phyloP scores from a whole-genome alignment of 2,329 filamentous ascomycete species.

The Diaporthe citriasiana region DNA sequence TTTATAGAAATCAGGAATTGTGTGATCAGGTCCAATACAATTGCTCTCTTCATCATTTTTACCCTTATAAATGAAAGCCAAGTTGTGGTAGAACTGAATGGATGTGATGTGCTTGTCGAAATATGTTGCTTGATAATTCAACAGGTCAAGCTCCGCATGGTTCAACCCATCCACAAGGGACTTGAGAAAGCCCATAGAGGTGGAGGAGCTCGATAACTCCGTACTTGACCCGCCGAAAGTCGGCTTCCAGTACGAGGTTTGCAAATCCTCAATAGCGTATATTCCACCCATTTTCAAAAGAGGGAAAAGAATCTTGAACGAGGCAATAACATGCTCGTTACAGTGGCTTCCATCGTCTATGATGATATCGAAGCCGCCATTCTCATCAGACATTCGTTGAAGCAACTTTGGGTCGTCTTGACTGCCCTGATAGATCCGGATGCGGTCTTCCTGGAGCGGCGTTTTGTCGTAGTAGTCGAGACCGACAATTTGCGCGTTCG shows the following conservation, averaged over 20 bases:
- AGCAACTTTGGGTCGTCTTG: background rate
- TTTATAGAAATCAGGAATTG: background rate
- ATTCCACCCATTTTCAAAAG: background rate
- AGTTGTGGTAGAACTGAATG: conserved; percentile 8
- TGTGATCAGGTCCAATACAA: background rate
- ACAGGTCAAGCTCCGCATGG: background rate
- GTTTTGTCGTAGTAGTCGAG: conserved; percentile 7
- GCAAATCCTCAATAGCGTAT: background rate
- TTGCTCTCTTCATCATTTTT: conserved; percentile 5
- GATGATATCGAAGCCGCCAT: background rate
- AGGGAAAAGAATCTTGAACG: background rate
- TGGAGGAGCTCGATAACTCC: background rate
- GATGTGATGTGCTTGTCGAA: conserved; percentile 4
- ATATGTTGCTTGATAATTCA: background rate
- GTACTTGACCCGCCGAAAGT: background rate
- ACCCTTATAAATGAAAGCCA: background rate
- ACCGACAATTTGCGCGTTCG: background rate
- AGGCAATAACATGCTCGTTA: background rate
- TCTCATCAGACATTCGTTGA: background rate
- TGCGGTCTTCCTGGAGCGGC: background rate
- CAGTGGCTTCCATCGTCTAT: conserved; percentile 7
- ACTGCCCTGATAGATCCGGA: conserved; percentile 2
- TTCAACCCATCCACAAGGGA: conserved; percentile 5
- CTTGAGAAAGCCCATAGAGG: conserved; percentile 1
- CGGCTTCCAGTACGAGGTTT: background rate